Base-by-base conservation (phyloP, 495 filamentous ascomycete species). In the Apodospora peruviana region DNA sequence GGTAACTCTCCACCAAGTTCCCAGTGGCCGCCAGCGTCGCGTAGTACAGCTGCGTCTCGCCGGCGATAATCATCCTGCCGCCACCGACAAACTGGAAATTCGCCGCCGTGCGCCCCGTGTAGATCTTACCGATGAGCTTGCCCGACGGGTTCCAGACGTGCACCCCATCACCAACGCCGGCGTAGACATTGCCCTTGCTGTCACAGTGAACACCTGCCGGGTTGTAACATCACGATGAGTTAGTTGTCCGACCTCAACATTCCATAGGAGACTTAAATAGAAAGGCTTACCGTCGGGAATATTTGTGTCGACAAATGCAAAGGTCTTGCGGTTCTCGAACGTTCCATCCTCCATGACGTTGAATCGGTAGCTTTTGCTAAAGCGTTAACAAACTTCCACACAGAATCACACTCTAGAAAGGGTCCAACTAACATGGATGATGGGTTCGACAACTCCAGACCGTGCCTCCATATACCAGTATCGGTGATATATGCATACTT, bases 121-220 rank as follows among this genome's bases (percentile, higher is more conserved):
- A 72, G 20, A 83, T 80, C 62, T 79, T 83, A 16, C 81, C 82
- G 4, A 86, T 58, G 2, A 83, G 67, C 4, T 68, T 74, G 14
- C 80, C 80, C 0, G 73, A 74, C 3, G 74, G 64, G 42, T 75
- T 79, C 69, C 70, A 85, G 4, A 85, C 76, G 40, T 83, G 73
- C n/a, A 84, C 69, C 20, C 82, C 81, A 51, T 83, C 81, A 2
- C 78, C 79, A 38, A 72, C 77, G 3, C 75, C 81, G 19, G 72
- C 66, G 51, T 83, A 86, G 4, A 86, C 74, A 50, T 83, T 81
- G 0, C 80, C 80, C 9, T 74, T 65, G 24, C 69, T 66, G 58
- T 86, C 81, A 51, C 68, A 69, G 53, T 84, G 82, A 40, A 86
- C 68, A 11, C 51, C 51, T 53, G 7, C 1, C n/a, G n/a, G n/a